Percentiles rank a stretch among this genome's conserved stretches.
These are phyloP conservation scores for Microcos paniculata DNA, from an alignment of 345 rosid species.

Conservation along the genomic window DNA sequence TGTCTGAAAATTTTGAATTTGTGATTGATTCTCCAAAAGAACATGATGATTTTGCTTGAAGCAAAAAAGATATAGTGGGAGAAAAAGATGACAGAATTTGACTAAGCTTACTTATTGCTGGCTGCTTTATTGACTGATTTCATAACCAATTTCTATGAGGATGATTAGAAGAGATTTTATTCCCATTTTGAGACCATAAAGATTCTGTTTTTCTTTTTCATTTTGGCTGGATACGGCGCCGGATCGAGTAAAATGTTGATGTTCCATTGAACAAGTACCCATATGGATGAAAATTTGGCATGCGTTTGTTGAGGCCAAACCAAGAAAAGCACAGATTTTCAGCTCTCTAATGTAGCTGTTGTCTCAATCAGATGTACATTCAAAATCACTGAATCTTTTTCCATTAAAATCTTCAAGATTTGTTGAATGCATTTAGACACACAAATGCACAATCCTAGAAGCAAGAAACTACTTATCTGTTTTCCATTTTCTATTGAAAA, in stretches of 20 bases:
- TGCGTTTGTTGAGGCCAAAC: neutral
- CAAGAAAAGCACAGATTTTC: neutral
- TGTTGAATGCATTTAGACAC: constrained; percentile 14
- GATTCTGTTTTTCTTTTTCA: neutral
- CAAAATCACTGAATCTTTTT: neutral
- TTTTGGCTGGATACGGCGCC: neutral
- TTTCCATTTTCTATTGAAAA: neutral
- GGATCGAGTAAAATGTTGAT: neutral
- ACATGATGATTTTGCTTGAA: constrained; percentile 1
- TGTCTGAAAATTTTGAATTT: neutral
- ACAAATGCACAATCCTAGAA: neutral
- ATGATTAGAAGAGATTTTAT: neutral
- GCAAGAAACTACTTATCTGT: neutral
- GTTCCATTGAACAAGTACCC: neutral
- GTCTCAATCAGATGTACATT: neutral
- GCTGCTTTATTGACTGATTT: neutral
- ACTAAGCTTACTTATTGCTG: neutral
- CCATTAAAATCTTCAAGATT: neutral
- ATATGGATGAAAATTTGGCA: neutral
- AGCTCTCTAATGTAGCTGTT: neutral
- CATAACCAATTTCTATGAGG: constrained; percentile 4
- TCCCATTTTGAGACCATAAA: neutral
- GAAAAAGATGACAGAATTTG: neutral
- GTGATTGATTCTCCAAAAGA: neutral
- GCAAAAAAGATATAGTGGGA: neutral